Evolutionary conservation across 495 filamentous ascomycete genomes (phyloP).

Genomic region (Astrothelium subdiscretum): DNA sequence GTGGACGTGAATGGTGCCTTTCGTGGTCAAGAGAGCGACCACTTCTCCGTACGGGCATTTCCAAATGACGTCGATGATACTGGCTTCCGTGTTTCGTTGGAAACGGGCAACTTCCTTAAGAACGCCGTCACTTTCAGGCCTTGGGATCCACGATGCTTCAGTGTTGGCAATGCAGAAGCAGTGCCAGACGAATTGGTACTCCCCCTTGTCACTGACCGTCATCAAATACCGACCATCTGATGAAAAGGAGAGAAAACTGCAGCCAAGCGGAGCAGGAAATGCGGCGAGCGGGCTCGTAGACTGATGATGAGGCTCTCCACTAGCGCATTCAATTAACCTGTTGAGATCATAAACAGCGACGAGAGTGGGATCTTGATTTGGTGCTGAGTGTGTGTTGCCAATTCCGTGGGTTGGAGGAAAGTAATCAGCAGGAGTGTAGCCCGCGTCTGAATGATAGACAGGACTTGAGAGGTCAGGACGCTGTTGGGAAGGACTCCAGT

Average conservation of each 20-base stretch:
- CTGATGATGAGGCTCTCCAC: conserved; percentile 28
- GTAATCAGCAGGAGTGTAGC: conserved; percentile 14
- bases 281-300: conserved; percentile 56
- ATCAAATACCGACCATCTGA: conserved; percentile 74
- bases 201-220: conserved; percentile 84
- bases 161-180: conserved; percentile 56
- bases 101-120: conserved; percentile 80
- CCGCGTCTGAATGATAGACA: conserved; percentile 25
- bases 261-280: conserved; percentile 70
- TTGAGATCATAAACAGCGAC: conserved; percentile 80
- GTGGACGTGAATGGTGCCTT: conserved; percentile 86
- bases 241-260: conserved; percentile 83
- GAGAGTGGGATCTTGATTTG: conserved; percentile 56
- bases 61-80: conserved; percentile 85
- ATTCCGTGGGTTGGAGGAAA: conserved; percentile 63
- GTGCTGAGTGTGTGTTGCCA: conserved; percentile 33
- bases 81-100: conserved; percentile 78
- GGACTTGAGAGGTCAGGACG: conserved; percentile 18
- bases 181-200: conserved; percentile 88
- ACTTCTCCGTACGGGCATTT: conserved; percentile 66
- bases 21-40: conserved; percentile 75
- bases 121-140: conserved; percentile 13
- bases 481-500: conserved; percentile 56
- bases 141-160: conserved; percentile 29
- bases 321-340: conserved; percentile 38